Evolutionary conservation across 2,329 filamentous ascomycete genomes (phyloP).

Genomic region (Aspergillus hortae): DNA sequence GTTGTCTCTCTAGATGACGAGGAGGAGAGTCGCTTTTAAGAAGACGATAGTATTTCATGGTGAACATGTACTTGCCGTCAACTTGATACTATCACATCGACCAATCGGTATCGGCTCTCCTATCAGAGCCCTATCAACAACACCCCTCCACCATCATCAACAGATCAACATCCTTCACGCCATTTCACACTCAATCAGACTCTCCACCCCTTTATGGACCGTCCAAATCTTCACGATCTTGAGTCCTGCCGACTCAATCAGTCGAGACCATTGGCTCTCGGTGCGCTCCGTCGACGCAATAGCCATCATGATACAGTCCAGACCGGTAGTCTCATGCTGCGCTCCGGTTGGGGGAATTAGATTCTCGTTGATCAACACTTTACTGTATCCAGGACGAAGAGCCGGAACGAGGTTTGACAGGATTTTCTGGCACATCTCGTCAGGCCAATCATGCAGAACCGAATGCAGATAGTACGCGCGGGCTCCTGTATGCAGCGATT

Average conservation of each 20-base stretch:
- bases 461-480: conserved; percentile 21
- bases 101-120: too few species aligned
- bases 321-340: conserved; percentile 23
- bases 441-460: conserved; percentile 28
- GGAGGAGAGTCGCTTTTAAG: too few species aligned
- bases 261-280: conserved; percentile 34
- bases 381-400: conserved; percentile 39
- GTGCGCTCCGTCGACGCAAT: conserved; percentile 38
- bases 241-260: conserved; percentile 32
- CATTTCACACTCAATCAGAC: conserved; percentile 22
- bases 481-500: conserved; percentile 20
- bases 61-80: too few species aligned
- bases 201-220: conserved; percentile 14
- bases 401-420: conserved; percentile 25
- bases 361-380: conserved; percentile 44
- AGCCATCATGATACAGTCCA: conserved; percentile 44
- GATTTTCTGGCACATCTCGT: conserved; percentile 29
- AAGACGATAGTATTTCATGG: too few species aligned
- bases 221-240: conserved; percentile 34
- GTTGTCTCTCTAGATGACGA: too few species aligned
- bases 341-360: conserved; percentile 36
- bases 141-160: background rate
- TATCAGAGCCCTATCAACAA: background rate
- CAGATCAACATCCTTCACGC: conserved; percentile 3
- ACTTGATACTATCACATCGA: background rate